These are phyloP conservation scores for Russula sp. DNA, from an alignment of 768 basidiomycete genomes.

Conservation along the genomic window DNA sequence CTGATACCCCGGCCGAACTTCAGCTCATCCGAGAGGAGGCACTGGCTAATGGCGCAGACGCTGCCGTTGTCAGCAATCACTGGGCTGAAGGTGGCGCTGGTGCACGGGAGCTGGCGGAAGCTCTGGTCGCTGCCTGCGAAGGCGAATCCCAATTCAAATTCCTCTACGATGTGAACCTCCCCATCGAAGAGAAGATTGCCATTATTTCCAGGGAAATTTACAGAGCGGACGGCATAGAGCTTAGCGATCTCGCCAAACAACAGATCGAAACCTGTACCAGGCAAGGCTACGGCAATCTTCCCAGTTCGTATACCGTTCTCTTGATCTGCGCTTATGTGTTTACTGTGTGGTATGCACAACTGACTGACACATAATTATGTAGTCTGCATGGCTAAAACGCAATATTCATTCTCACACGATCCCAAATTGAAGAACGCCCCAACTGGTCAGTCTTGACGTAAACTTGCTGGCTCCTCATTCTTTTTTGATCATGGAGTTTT, in stretches of 20 bases:
- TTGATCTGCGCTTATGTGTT: slow-evolving; percentile 5
- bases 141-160: slow-evolving; percentile 83
- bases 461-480: slow-evolving; percentile 11
- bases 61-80: slow-evolving; percentile 93
- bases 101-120: slow-evolving; percentile 85
- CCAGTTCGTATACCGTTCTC: slow-evolving; percentile 51
- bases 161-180: slow-evolving; percentile 81
- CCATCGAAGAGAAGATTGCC: slow-evolving; percentile 85
- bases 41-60: slow-evolving; percentile 85
- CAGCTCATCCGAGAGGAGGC: slow-evolving; percentile 78
- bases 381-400: slow-evolving; percentile 98
- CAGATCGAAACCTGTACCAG: slow-evolving; percentile 90
- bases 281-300: slow-evolving; percentile 78
- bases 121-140: slow-evolving; percentile 85
- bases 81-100: slow-evolving; percentile 96
- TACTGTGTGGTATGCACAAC: slow-evolving; percentile 1
- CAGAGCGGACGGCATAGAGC: slow-evolving; percentile 85
- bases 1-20: slow-evolving; percentile 88
- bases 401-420: slow-evolving; percentile 96
- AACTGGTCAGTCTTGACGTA: slow-evolving; percentile 47
- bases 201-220: slow-evolving; percentile 91
- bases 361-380: slow-evolving; percentile 22
- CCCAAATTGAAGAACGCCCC: slow-evolving; percentile 89
- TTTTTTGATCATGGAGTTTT: no score
- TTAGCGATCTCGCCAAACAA: slow-evolving; percentile 78